Evolutionary conservation across 306 rosid genomes (phyloP).

Genomic region (Corylus americana): DNA sequence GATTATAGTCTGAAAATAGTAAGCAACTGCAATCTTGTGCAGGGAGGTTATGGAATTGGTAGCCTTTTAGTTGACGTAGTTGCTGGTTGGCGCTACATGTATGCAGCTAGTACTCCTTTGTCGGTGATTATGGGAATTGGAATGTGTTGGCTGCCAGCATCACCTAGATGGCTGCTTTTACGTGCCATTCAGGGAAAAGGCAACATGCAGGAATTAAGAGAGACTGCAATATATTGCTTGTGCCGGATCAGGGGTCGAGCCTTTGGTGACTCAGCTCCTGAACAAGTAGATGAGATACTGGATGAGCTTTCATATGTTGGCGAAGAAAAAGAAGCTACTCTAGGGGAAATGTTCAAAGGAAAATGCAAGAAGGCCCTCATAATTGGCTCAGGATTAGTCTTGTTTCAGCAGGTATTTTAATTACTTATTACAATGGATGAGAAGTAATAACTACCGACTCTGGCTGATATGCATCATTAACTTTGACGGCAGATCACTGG

Average conservation of each 20-base stretch:
- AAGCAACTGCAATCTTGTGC: conserved; percentile 32
- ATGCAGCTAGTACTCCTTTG: conserved; percentile 61
- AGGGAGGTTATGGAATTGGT: conserved; percentile 88
- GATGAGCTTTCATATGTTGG: conserved; percentile 71
- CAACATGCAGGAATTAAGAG: conserved; percentile 49
- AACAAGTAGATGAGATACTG: conserved; percentile 77
- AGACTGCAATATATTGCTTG: conserved; percentile 52
- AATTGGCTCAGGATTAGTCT: conserved; percentile 79
- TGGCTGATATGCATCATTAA: conserved; percentile 36
- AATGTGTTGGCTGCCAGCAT: conserved; percentile 88
- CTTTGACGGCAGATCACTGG: conserved; percentile 82
- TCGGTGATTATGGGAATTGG: conserved; percentile 86
- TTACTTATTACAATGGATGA: conserved; percentile 29
- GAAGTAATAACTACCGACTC: conserved; percentile 17
- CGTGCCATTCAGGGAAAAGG: conserved; percentile 80
- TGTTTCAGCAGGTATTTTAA: conserved; percentile 88
- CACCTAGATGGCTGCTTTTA: conserved; percentile 94
- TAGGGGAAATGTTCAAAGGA: conserved; percentile 75
- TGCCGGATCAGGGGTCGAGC: conserved; percentile 61
- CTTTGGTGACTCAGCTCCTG: conserved; percentile 57
- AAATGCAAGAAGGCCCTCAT: conserved; percentile 77
- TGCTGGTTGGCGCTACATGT: conserved; percentile 95
- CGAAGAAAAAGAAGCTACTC: conserved; percentile 60
- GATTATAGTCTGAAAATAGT: conserved; percentile 1
- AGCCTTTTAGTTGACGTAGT: conserved; percentile 70